Evolutionary conservation across 495 filamentous ascomycete species (phyloP), one percentile per base, ranked within the genome.

Genomic region (Penicillium silybi): DNA sequence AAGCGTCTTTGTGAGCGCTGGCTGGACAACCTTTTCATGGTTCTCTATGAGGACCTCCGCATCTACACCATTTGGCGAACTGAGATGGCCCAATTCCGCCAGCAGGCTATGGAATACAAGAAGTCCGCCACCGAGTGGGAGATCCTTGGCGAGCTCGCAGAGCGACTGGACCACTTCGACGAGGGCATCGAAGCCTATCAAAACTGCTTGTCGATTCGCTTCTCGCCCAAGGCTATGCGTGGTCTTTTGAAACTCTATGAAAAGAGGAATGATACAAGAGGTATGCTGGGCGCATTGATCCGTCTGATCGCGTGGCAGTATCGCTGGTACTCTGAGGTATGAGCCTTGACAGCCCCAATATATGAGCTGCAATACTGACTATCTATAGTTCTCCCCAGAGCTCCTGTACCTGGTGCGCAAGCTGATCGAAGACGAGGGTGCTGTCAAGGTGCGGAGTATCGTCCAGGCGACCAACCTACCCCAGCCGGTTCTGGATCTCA

Each of bases 1-100:
- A 98, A 98, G 73, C 86, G 93, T 1, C 83, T 98, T 4, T 98
- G 93, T 62, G 93, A 98, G 65, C 83, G 93, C 54, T 98, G 93
- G 93, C 81, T 98, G 2, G 93, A 98, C 69, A 97, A 95, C 58
- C 81, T 98, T 27, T 97, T 98, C 75, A 98, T 98, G 93, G 92
- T 97, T 0, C 80, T 97, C 1, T 98, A 97, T 64, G 93, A 98
- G 68, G 93, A 98, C 62, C 81, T 98, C 9, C 89, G 93, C 25
- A 91, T 98, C 49, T 98, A 97, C 72, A 97, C 93, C 35, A 97
- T 98, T 65, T 98, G 93, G 93, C 85, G 93, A 35, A 96, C 93
- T 2, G 95, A 97, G 69, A 89, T 97, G 83, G 88, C 90, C 4
- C 92, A 96, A 58, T 92, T 85, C 61, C 85, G 88, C 18, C 88